Conservation (phyloP, 164 flowering plant species). For the Vitis labrusca region DNA sequence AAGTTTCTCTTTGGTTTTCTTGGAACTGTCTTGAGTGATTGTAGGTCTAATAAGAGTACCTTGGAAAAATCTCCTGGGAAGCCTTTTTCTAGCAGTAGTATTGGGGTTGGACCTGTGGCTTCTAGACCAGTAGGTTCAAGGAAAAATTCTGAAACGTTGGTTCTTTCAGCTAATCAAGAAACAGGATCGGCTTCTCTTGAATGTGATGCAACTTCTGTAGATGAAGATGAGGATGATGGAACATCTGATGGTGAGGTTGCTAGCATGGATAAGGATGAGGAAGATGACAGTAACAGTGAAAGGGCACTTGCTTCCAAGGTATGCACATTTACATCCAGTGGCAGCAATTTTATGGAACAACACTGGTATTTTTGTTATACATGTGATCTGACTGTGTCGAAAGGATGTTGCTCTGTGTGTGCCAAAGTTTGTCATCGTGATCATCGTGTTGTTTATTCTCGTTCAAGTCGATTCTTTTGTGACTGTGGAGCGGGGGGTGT, state of each 20-base stretch:
- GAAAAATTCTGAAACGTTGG: constrained; percentile 57
- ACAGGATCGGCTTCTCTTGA: constrained; percentile 65
- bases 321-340: constrained; percentile 98
- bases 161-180: constrained; percentile 68
- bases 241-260: constrained; percentile 98
- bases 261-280: constrained; percentile 91
- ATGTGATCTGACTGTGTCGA: constrained; percentile 94
- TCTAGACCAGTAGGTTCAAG: constrained; percentile 54
- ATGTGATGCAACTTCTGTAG: constrained; percentile 90
- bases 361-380: constrained; percentile 99
- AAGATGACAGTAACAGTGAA: constrained; percentile 84
- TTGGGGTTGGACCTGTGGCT: constrained; percentile 45
- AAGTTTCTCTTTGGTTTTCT: constrained; percentile 77
- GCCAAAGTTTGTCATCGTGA: constrained; percentile 99
- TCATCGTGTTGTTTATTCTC: constrained; percentile 99
- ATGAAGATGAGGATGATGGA: constrained; percentile 99
- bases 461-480: constrained; percentile 96
- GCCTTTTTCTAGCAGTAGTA: constrained; percentile 38
- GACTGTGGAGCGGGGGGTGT: constrained; percentile 99
- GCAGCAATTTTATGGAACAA: constrained; percentile 99
- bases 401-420: constrained; percentile 99
- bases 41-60: constrained; percentile 52
- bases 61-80: constrained; percentile 48
- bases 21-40: constrained; percentile 54
- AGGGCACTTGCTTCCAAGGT: constrained; percentile 93